phyloP scores from a whole-genome alignment of 352 stramenopile genomes.

The Plasmopara viticola region DNA sequence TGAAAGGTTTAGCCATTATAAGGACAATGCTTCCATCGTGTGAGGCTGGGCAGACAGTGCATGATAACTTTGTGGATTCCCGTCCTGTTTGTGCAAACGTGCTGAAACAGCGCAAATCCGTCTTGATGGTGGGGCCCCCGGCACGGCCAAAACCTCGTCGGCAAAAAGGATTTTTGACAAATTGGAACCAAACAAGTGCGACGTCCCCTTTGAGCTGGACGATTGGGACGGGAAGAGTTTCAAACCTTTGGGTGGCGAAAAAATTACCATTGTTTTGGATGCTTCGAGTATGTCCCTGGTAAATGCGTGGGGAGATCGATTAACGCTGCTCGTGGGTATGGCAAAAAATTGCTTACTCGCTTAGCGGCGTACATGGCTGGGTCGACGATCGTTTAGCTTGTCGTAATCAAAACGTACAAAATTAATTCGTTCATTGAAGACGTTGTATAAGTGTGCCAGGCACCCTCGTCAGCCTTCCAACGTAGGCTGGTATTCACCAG shows the following conservation, averaged over 20 bases:
- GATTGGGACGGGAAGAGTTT: conserved; percentile 98
- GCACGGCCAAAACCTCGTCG: conserved; percentile 97
- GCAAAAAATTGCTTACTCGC: conserved; percentile 96
- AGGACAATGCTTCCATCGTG: conserved; percentile 91
- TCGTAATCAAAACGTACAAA: conserved; percentile 98
- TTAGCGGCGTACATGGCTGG: conserved; percentile 95
- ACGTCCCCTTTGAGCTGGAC: conserved; percentile 97
- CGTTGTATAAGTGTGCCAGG: conserved; percentile 95
- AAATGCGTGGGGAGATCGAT: conserved; percentile 98
- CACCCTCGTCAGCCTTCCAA: conserved; percentile 61
- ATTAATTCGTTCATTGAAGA: conserved; percentile 97
- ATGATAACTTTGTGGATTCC: conserved; percentile 91
- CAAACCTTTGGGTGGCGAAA: conserved; percentile 95
- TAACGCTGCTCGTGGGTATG: conserved; percentile 96
- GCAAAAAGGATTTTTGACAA: conserved; percentile 97
- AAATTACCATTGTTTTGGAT: conserved; percentile 99
- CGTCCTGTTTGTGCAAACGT: conserved; percentile 78
- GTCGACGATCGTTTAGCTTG: conserved; percentile 96
- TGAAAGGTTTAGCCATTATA: conserved; percentile 90
- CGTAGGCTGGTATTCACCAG: too few species aligned
- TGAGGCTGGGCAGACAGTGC: conserved; percentile 83
- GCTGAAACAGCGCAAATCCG: conserved; percentile 92
- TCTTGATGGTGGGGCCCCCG: conserved; percentile 96
- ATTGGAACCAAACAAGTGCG: conserved; percentile 91
- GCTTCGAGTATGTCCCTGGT: conserved; percentile 96